A percentile compares a stretch with the other conserved stretches of the same genome.
phyloP scores from a whole-genome alignment of 179 eudicot species.

The Sideroxylon spinosum region DNA sequence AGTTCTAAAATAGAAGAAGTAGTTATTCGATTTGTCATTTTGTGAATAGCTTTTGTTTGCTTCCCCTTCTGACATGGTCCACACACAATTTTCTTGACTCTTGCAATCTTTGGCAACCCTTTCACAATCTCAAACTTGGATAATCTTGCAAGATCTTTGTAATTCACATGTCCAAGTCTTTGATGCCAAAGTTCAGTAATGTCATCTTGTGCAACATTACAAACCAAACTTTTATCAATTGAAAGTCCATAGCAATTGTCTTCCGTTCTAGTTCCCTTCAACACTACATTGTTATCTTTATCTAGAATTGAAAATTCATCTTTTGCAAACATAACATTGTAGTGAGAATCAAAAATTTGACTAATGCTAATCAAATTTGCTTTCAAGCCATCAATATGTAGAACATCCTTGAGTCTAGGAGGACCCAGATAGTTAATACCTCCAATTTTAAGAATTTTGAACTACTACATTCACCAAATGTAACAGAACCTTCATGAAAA shows the following conservation, averaged over 20 bases:
- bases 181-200: neutral
- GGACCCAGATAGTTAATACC: neutral
- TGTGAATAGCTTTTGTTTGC: no score
- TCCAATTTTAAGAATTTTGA: neutral
- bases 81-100: no score
- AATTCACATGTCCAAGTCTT: neutral
- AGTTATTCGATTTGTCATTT: no score
- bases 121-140: no score
- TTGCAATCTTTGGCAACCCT: no score
- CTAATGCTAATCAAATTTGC: neutral
- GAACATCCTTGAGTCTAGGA: neutral
- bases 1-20: no score
- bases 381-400: neutral
- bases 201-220: neutral
- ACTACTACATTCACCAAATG: neutral
- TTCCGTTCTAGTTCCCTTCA: neutral
- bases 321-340: no score
- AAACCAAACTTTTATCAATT: accelerated
- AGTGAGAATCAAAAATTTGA: constrained; percentile 12
- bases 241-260: neutral
- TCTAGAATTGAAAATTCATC: neutral
- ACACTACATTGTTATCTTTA: neutral
- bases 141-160: neutral
- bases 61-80: no score
- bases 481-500: neutral